Conservation (phyloP, 495 filamentous ascomycete genomes). For the Acidiella bohemica region DNA sequence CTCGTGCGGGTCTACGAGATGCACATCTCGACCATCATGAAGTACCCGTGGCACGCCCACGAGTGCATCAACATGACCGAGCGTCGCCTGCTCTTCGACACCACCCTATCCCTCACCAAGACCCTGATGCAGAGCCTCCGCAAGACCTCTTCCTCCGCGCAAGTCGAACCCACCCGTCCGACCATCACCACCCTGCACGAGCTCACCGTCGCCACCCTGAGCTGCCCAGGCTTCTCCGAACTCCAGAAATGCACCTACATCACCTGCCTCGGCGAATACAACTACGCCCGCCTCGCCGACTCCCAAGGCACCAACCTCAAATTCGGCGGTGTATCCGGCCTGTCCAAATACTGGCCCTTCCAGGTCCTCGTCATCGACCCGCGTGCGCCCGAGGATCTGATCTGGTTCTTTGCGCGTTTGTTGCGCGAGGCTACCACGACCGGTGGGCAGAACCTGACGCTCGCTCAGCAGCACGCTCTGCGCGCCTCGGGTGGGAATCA, state of each 20-base stretch:
- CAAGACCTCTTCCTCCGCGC: slow-evolving; percentile 5
- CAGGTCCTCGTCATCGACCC: slow-evolving; percentile 12
- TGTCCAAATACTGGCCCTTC: slow-evolving; percentile 17
- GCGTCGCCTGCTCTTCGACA: slow-evolving; percentile 43
- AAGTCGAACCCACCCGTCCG: slow-evolving; percentile 16
- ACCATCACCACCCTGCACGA: slow-evolving; percentile 38
- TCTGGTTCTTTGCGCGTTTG: slow-evolving; percentile 41
- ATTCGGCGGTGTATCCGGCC: slow-evolving; percentile 8
- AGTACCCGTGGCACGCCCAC: slow-evolving; percentile 59
- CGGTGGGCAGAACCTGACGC: slow-evolving; percentile 21
- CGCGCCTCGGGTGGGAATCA: background rate
- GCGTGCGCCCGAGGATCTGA: slow-evolving; percentile 6
- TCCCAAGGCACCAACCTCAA: slow-evolving; percentile 8
- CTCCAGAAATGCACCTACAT: slow-evolving; percentile 16
- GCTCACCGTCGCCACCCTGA: slow-evolving; percentile 19
- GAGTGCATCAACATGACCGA: slow-evolving; percentile 50
- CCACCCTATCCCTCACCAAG: slow-evolving; percentile 37
- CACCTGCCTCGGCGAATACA: background rate
- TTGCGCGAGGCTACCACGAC: slow-evolving; percentile 38
- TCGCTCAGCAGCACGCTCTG: slow-evolving; percentile 25
- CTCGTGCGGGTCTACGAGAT: slow-evolving; percentile 63
- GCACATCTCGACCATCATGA: slow-evolving; percentile 59
- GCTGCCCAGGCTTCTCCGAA: slow-evolving; percentile 25
- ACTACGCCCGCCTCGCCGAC: background rate
- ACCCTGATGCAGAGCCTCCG: slow-evolving; percentile 32